A percentile compares a stretch with the other conserved stretches of the same genome.
phyloP scores from a whole-genome alignment of 108 stramenopile genomes.

The Phaeodactylum tricornutum region DNA sequence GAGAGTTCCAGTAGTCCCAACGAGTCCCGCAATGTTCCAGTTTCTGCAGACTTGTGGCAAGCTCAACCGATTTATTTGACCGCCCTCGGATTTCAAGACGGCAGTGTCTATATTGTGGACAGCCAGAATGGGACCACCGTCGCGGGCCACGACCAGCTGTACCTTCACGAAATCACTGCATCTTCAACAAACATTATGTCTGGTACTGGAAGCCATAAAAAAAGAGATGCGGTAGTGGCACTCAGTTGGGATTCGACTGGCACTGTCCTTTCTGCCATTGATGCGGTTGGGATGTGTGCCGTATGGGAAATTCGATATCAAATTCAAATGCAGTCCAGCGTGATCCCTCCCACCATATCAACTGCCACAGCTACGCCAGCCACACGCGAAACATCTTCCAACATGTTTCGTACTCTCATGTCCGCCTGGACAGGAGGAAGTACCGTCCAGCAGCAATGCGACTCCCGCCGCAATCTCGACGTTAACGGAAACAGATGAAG shows the following conservation, averaged over 20 bases:
- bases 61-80: neutral
- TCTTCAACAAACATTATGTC: too few relatives aligned
- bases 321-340: neutral
- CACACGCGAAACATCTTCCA: neutral
- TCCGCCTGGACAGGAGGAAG: slow-evolving; percentile 24
- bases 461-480: neutral
- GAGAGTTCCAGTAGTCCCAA: too few relatives aligned
- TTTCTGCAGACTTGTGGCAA: neutral
- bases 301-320: slow-evolving; percentile 34
- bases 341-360: slow-evolving; percentile 10
- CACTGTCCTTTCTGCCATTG: slow-evolving; percentile 30
- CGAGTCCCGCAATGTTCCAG: too few relatives aligned
- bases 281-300: slow-evolving; percentile 28
- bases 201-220: too few relatives aligned
- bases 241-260: slow-evolving; percentile 35
- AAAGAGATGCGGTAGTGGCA: slow-evolving; percentile 18
- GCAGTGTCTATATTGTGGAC: neutral
- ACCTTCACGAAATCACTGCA: too few relatives aligned
- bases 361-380: neutral
- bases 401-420: slow-evolving; percentile 32
- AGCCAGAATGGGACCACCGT: neutral
- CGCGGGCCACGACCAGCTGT: too few relatives aligned
- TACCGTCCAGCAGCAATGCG: neutral
- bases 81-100: neutral
- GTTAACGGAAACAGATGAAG: neutral